phyloP scores from a whole-genome alignment of 176 grass and related monocot species.

The Oryza glaberrima region DNA sequence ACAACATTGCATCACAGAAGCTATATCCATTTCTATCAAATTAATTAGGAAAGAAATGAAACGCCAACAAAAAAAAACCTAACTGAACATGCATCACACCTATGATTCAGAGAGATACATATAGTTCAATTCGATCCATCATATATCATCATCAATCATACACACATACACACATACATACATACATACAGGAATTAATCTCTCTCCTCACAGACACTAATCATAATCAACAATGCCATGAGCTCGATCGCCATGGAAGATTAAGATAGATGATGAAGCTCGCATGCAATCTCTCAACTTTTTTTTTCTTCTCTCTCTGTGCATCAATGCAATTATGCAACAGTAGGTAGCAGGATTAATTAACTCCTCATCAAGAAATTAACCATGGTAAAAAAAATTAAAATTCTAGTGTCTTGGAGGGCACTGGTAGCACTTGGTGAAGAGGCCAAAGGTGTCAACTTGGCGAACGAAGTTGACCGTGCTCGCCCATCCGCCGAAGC shows the following conservation, averaged over 20 bases:
- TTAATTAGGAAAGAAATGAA: not conserved
- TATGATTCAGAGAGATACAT: not conserved
- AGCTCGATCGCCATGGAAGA: not conserved
- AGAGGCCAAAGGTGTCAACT: slow-evolving; percentile 81
- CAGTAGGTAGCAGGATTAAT: not conserved
- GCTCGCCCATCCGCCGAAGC: slow-evolving; percentile 96
- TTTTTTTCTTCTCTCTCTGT: not conserved
- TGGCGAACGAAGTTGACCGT: slow-evolving; percentile 80
- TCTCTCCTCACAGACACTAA: not conserved
- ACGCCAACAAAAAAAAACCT: not conserved
- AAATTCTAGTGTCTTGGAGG: slow-evolving; percentile 64
- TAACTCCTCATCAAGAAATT: not conserved
- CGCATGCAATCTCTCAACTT: not conserved
- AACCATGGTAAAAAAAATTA: not conserved
- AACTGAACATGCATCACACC: not conserved
- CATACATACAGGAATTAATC: not conserved
- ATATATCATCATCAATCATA: slow-evolving; percentile 29
- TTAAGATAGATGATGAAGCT: not conserved
- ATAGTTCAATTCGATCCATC: slow-evolving; percentile 8
- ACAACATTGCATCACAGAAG: not conserved
- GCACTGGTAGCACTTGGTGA: slow-evolving; percentile 99
- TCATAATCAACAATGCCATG: not conserved
- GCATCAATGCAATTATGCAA: not conserved
- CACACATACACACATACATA: slow-evolving; percentile 1
- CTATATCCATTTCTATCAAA: not conserved